phyloP scores from a whole-genome alignment of 164 flowering plant species.

The Magnolia officinalis region DNA sequence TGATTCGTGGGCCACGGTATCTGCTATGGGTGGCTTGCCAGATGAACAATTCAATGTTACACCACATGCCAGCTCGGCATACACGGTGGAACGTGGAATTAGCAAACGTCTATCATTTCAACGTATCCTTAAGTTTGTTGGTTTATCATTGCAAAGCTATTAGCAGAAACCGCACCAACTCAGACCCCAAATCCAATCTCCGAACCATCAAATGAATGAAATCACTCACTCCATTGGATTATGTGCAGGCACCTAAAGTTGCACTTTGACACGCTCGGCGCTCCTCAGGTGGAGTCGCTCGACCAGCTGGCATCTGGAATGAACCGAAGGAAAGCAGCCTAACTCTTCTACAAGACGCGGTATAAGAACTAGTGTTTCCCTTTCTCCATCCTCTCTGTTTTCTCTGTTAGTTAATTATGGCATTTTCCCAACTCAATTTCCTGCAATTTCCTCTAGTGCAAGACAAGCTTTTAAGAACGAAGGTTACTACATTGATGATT shows the following conservation, averaged over 20 bases:
- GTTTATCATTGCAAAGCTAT: conserved; percentile 36
- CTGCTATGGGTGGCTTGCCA: conserved; percentile 4
- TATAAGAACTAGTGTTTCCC: conserved; percentile 18
- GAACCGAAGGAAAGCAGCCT: conserved; percentile 66
- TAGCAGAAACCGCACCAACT: conserved; percentile 82
- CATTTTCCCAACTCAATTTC: too few species aligned
- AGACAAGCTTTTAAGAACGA: too few species aligned
- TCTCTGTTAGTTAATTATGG: not conserved
- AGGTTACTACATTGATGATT: too few species aligned
- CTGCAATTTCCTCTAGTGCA: too few species aligned
- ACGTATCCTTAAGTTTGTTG: conserved; percentile 1
- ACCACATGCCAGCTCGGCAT: not conserved
- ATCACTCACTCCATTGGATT: conserved; percentile 45
- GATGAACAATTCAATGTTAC: not conserved
- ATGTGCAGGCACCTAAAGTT: conserved; percentile 62
- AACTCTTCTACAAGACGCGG: conserved; percentile 89
- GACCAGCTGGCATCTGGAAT: conserved; percentile 66
- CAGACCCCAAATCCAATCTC: conserved; percentile 47
- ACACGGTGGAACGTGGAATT: conserved; percentile 24
- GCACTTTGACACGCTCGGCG: conserved; percentile 81
- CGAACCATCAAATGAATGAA: conserved; percentile 39
- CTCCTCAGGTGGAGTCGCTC: conserved; percentile 56
- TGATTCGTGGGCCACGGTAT: not conserved
- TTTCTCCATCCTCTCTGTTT: not conserved
- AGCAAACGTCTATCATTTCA: conserved; percentile 30